Base-by-base conservation (phyloP, 768 basidiomycete genomes). In the Chalciporus pseudorubinellus region DNA sequence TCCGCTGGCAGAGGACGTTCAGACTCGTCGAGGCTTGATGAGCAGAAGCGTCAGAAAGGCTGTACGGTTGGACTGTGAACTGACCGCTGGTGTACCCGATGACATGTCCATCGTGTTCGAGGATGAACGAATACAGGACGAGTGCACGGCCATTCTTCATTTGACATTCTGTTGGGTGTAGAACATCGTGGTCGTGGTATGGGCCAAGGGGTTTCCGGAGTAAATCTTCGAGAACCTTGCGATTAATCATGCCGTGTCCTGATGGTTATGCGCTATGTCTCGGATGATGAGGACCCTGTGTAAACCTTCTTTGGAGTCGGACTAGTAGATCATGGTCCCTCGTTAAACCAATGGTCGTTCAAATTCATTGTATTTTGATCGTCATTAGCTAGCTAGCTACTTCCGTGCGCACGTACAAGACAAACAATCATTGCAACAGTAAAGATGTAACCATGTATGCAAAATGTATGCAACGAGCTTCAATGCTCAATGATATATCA, bases 21-120 rank as follows among this genome's bases (percentile, higher is more conserved):
- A 6, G 78, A 73, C 31, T 76, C 71, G 57, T 82, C 79, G 10
- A 81, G 72, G 13, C 80, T 81, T 38, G 20, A 51, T 12, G 5
- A 43, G 14, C 20, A 42, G n/a, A 7, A 22, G 19, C 2, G 44
- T 68, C 11, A 55, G 50, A 24, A 29, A 36, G 34, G 19, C 0
- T 7, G 42, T 31, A 28, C 9, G 21, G 21, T 41, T 16, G 10
- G 14, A 10, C 14, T 24, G 41, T 28, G 39, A 40, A 19, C 38
- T 9, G 39, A 12, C 21, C n/a, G 28, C 16, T n/a, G 39, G 19
- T 26, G 28, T 62, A 69, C 68, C 68, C 68, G 2, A 34, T 59
- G 42, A 71, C 48, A 19, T 13, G 50, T 6, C 61, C 68, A 6
- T 60, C 29, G 44, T 48, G 56, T 49, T 69, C 68, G 26, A 69